phyloP scores from a whole-genome alignment of 1,284 basidiomycete species.

The Trametes polyzona region DNA sequence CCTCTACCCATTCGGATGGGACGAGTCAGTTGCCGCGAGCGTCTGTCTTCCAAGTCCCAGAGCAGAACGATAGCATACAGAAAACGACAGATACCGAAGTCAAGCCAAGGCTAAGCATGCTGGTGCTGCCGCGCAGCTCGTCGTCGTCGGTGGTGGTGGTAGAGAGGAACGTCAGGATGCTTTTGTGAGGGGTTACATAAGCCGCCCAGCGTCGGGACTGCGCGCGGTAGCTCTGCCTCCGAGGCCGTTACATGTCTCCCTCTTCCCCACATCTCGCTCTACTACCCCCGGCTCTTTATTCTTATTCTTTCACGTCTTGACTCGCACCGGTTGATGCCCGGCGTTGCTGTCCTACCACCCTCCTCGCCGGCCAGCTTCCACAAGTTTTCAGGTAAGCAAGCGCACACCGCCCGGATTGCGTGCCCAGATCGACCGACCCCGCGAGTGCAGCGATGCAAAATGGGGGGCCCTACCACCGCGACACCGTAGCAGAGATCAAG shows the following conservation, averaged over 20 bases:
- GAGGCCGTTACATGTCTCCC: not conserved
- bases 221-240: too few species aligned
- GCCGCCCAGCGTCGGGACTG: not conserved
- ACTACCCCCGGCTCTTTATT: constrained; percentile 27
- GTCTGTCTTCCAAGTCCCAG: too few species aligned
- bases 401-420: not conserved
- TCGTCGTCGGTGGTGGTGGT: too few species aligned
- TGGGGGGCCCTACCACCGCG: constrained; percentile 34
- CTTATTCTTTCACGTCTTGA: constrained; percentile 23
- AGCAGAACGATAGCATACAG: too few species aligned
- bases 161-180: too few species aligned
- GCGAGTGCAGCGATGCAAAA: constrained; percentile 38
- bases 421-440: constrained; percentile 4
- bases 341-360: constrained; percentile 39
- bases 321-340: constrained; percentile 37
- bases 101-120: too few species aligned
- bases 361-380: constrained; percentile 32
- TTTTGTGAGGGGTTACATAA: too few species aligned
- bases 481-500: constrained; percentile 66
- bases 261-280: constrained; percentile 12
- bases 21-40: too few species aligned
- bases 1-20: too few species aligned
- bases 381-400: constrained; percentile 32
- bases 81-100: too few species aligned
- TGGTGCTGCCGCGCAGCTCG: too few species aligned